Percentiles rank a stretch among this genome's conserved stretches.
These are phyloP conservation scores for Suillus subaureus DNA, from an alignment of 768 basidiomycete species.

Conservation along the genomic window DNA sequence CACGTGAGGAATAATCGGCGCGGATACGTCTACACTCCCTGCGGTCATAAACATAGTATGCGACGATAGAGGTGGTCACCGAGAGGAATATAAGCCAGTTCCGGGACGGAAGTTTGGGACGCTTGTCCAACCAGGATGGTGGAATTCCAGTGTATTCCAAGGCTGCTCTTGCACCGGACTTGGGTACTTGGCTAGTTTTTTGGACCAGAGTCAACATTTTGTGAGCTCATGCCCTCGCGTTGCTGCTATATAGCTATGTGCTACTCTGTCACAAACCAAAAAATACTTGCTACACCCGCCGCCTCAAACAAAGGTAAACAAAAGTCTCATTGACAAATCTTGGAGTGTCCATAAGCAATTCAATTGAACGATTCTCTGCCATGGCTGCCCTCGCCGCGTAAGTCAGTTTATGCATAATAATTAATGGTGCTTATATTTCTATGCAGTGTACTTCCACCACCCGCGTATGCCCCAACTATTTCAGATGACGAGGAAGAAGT, in stretches of 20 bases:
- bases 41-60: slow-evolving; percentile 86
- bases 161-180: slow-evolving; percentile 62
- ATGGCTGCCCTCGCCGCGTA: slow-evolving; percentile 81
- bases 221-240: slow-evolving; percentile 12
- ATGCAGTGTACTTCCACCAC: slow-evolving; percentile 70
- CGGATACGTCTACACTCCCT: slow-evolving; percentile 76
- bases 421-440: slow-evolving; percentile 9
- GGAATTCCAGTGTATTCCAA: slow-evolving; percentile 71
- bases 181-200: slow-evolving; percentile 13
- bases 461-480: slow-evolving; percentile 51
- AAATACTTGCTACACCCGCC: slow-evolving; percentile 22
- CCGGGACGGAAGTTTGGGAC: slow-evolving; percentile 84
- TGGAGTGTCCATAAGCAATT: not conserved
- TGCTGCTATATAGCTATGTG: not conserved
- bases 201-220: slow-evolving; percentile 6
- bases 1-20: slow-evolving; percentile 76
- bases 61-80: slow-evolving; percentile 68
- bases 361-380: slow-evolving; percentile 23
- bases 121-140: slow-evolving; percentile 79
- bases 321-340: not conserved
- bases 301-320: slow-evolving; percentile 26
- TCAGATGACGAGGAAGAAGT: slow-evolving; percentile 66
- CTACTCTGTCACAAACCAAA: slow-evolving; percentile 24
- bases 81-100: slow-evolving; percentile 95
- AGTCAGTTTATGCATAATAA: slow-evolving; percentile 32